phyloP scores from a whole-genome alignment of 2,329 filamentous ascomycete species.

The Apiospora marii region DNA sequence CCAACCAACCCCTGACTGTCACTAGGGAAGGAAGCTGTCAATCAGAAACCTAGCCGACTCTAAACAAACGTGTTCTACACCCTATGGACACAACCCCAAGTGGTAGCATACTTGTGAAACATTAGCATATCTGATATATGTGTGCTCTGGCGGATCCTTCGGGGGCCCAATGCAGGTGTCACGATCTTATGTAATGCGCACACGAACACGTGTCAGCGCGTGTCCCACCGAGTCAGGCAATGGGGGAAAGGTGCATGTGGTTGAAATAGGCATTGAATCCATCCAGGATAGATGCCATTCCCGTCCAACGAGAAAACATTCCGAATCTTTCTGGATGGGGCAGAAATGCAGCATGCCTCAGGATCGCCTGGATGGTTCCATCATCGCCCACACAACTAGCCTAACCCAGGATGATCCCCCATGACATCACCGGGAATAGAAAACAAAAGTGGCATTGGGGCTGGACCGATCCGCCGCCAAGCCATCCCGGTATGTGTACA shows the following conservation, averaged over 20 bases:
- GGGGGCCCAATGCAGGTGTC: neutral
- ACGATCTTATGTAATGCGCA: neutral
- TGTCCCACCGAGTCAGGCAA: neutral
- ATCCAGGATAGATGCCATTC: neutral
- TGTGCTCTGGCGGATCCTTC: neutral
- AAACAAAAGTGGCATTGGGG: constrained; percentile 12
- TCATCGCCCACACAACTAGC: neutral
- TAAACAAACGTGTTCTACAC: neutral
- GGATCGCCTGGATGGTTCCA: neutral
- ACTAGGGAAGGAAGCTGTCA: neutral
- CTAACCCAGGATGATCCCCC: constrained; percentile 1
- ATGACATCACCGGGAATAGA: constrained; percentile 8
- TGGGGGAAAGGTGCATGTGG: neutral
- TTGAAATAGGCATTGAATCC: constrained; percentile 5
- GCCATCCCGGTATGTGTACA: neutral
- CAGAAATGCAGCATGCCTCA: constrained; percentile 32
- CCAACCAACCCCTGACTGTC: neutral
- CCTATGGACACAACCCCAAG: neutral
- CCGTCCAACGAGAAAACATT: neutral
- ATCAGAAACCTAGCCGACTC: neutral
- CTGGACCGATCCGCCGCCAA: constrained; percentile 17
- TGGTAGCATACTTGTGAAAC: neutral
- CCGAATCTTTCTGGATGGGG: neutral
- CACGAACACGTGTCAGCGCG: neutral
- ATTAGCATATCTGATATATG: constrained; percentile 18